phyloP scores from a whole-genome alignment of 2,329 filamentous ascomycete species.

The Plenodomus tracheiphilus region DNA sequence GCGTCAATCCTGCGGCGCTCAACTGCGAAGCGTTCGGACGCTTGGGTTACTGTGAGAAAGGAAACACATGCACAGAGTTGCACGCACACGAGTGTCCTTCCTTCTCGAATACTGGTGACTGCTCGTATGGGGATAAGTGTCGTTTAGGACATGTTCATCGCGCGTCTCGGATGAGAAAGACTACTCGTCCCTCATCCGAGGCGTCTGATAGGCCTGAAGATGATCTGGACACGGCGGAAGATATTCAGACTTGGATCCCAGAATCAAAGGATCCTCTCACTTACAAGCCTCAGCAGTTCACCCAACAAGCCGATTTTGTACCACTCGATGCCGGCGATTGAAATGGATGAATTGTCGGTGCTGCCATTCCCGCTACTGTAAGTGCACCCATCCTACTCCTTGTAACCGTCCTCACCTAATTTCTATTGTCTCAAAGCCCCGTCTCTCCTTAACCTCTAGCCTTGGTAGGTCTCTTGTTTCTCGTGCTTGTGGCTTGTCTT shows the following conservation, averaged over 20 bases:
- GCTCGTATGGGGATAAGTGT: constrained; percentile 74
- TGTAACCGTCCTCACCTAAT: constrained; percentile 15
- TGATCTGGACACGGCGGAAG: constrained; percentile 8
- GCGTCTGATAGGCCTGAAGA: constrained; percentile 8
- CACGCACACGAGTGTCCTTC: constrained; percentile 94
- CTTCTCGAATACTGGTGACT: constrained; percentile 87
- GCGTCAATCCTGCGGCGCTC: constrained; percentile 72
- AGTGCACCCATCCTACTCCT: constrained; percentile 13
- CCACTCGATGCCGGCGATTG: constrained; percentile 25
- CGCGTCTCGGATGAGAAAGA: constrained; percentile 32
- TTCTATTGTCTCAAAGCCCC: constrained; percentile 12
- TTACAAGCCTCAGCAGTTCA: constrained; percentile 24
- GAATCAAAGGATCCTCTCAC: not conserved
- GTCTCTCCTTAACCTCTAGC: constrained; percentile 6
- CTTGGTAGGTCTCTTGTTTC: constrained; percentile 22
- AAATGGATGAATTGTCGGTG: not conserved
- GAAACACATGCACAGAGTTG: constrained; percentile 73
- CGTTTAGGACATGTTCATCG: constrained; percentile 80
- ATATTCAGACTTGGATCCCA: constrained; percentile 1
- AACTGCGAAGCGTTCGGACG: constrained; percentile 85
- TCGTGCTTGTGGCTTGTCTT: constrained; percentile 8
- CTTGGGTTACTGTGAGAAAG: constrained; percentile 86
- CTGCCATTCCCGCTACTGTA: constrained; percentile 12
- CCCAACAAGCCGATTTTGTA: constrained; percentile 38
- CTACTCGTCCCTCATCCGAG: constrained; percentile 15